Conservation (phyloP, 306 rosid genomes). For the Vicia villosa region DNA sequence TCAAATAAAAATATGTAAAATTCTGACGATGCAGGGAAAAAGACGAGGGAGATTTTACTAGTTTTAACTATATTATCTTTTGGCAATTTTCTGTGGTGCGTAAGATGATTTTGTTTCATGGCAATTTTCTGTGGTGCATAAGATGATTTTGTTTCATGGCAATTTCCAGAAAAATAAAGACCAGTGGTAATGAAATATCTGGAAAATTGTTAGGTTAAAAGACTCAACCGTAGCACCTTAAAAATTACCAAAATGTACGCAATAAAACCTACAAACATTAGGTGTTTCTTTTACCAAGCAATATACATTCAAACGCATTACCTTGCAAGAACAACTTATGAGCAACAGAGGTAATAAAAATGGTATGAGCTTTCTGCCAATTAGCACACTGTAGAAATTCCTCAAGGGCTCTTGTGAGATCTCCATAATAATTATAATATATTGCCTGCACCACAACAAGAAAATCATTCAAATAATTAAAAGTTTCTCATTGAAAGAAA, state of each 20-base stretch:
- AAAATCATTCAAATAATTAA: slow-evolving; percentile 38
- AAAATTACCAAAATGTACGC: not conserved
- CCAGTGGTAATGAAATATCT: not conserved
- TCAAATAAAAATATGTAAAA: not conserved
- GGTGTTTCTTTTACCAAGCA: slow-evolving; percentile 21
- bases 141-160: not conserved
- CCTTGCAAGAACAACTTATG: slow-evolving; percentile 79
- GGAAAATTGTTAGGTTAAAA: not conserved
- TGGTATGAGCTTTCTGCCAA: slow-evolving; percentile 93
- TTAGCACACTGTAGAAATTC: slow-evolving; percentile 79
- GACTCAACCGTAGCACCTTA: not conserved
- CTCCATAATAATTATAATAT: slow-evolving; percentile 71
- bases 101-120: not conserved
- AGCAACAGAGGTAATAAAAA: slow-evolving; percentile 75
- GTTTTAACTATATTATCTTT: not conserved
- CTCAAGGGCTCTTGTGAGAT: slow-evolving; percentile 76
- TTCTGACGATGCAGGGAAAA: slow-evolving; percentile 3
- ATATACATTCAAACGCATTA: slow-evolving; percentile 35
- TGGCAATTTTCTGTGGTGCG: not conserved
- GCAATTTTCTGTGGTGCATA: not conserved
- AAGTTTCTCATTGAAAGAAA: slow-evolving; percentile 18
- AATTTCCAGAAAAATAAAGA: slow-evolving; percentile 3
- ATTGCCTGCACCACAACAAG: slow-evolving; percentile 69
- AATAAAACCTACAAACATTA: slow-evolving; percentile 12
- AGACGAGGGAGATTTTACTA: not conserved